Evolutionary conservation across 139 green algal genomes (phyloP), one percentile per base, ranked within the genome.

Genomic region (Tetratostichococcus sp.): DNA sequence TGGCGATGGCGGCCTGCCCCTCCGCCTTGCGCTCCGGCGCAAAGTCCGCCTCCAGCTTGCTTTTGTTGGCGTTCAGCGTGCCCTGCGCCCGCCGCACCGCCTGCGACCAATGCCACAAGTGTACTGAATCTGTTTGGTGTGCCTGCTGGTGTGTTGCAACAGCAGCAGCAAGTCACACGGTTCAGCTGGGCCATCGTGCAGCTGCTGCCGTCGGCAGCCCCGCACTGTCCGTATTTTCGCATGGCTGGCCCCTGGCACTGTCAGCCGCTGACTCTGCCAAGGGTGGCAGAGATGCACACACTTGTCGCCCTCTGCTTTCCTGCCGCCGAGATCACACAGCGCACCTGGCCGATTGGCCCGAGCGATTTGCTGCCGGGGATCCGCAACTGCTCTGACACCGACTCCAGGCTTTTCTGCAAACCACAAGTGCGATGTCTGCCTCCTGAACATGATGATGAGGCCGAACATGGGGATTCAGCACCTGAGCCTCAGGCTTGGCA

Each of bases 371-470:
- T 89, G 62, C 93, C 95, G 8, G 95, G 95, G 19, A 86, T 83
- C 67, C 90, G 89, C 71, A 99, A 88, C 8, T 88, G 83, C 31
- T 97, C 91, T n/a, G 77, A 89, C 80, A 99, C 97, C 30, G 73
- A 57, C 80, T 98, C 96, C 67, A 99, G 85, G 0, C 89, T 82
- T 65, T 75, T 73, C 88, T 94, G 89, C 35, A 43, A 16, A 69
- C 19, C 28, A 42, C 22, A 35, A 68, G 30, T n/a, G n/a, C n/a
- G n/a, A n/a, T n/a, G n/a, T n/a, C n/a, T n/a, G n/a, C n/a, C n/a
- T n/a, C n/a, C n/a, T n/a, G n/a, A n/a, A n/a, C n/a, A n/a, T n/a
- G n/a, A n/a, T n/a, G n/a, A n/a, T n/a, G n/a, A n/a, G n/a, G n/a
- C n/a, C n/a, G n/a, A n/a, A n/a, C n/a, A n/a, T n/a, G n/a, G 2